Conservation (phyloP, 257 asterid species). For the Capsicum baccatum region DNA sequence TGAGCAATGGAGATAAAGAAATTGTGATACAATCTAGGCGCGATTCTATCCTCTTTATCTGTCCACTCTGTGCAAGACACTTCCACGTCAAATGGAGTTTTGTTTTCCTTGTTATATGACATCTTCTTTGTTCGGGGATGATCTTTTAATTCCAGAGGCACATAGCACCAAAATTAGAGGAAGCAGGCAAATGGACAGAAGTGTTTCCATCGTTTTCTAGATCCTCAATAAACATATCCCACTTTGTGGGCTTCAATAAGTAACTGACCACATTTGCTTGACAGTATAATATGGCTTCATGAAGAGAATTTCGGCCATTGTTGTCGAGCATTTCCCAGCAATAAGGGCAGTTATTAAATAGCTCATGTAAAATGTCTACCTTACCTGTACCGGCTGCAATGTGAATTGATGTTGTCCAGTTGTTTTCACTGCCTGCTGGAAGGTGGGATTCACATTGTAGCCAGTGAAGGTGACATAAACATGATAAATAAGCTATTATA, state of each 20-base stretch:
- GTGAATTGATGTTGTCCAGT: no score
- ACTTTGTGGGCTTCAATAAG: neutral
- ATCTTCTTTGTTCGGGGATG: constrained; percentile 6
- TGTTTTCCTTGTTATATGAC: neutral
- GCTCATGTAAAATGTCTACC: no score
- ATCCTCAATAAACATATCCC: neutral
- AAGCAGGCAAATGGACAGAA: constrained; percentile 31
- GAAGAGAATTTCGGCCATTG: constrained; percentile 25
- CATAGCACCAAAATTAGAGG: neutral
- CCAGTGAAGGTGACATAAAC: no score
- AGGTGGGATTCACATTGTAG: no score
- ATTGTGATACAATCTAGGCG: no score
- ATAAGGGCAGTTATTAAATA: no score
- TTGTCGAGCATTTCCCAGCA: neutral
- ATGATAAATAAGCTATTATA: no score
- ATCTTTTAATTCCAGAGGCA: neutral
- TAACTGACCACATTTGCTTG: neutral
- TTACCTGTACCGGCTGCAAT: no score
- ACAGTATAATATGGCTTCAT: constrained; percentile 11
- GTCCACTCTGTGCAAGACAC: constrained; percentile 2
- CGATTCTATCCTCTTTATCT: no score
- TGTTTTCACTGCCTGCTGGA: no score
- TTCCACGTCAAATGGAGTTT: constrained; percentile 33
- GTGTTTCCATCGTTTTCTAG: constrained; percentile 27
- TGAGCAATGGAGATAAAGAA: no score